A percentile compares a stretch with the other conserved stretches of the same genome.
phyloP scores from a whole-genome alignment of 2,329 filamentous ascomycete genomes.

The Dactylonectria estremocensis region DNA sequence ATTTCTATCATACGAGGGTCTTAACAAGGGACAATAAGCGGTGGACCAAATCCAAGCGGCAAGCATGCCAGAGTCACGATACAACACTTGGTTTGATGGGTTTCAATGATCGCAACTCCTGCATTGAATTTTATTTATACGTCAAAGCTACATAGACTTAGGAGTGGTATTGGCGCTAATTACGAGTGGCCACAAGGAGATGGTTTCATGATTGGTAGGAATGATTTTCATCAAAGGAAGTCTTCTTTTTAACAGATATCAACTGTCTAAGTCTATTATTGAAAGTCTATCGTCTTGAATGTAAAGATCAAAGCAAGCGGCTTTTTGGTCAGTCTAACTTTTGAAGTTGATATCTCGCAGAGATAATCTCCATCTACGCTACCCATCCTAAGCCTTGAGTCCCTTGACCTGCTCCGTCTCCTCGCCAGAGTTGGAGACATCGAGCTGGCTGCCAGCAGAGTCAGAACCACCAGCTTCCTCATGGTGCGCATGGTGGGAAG shows the following conservation, averaged over 20 bases:
- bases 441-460: conserved; percentile 31
- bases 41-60: neutral
- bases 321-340: neutral
- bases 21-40: neutral
- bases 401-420: conserved; percentile 36
- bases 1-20: neutral
- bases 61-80: too few species aligned
- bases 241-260: neutral
- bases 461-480: conserved; percentile 21
- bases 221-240: neutral
- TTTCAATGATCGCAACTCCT: too few species aligned
- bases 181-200: too few species aligned
- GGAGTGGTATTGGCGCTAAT: too few species aligned
- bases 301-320: neutral
- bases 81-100: too few species aligned
- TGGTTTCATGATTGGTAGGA: too few species aligned
- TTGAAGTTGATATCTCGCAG: neutral
- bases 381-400: conserved; percentile 20
- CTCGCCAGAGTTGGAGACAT: conserved; percentile 40
- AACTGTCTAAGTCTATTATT: neutral
- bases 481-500: neutral
- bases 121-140: too few species aligned
- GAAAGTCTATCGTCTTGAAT: neutral
- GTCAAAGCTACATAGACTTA: too few species aligned
- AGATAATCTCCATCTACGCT: too few species aligned